phyloP scores from a whole-genome alignment of 2,329 filamentous ascomycete species.

The Pyrenophora tritici-repentis region DNA sequence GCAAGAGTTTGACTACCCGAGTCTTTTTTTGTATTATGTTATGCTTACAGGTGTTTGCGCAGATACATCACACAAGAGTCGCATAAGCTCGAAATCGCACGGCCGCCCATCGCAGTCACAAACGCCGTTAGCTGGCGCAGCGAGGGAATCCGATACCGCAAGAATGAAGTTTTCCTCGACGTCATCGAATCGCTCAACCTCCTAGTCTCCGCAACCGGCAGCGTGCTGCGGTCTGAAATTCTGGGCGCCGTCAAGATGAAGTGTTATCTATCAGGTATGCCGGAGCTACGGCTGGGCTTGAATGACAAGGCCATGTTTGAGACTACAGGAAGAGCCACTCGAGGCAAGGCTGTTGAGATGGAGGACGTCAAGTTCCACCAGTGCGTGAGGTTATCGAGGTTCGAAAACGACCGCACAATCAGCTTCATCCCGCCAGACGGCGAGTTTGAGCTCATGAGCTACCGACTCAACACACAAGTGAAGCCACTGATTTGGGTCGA shows the following conservation, averaged over 20 bases:
- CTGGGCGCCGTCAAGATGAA: conserved; percentile 99
- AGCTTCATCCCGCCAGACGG: conserved; percentile 98
- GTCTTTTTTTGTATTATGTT: fast-evolving
- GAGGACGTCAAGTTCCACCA: conserved; percentile 99
- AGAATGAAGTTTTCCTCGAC: conserved; percentile 99
- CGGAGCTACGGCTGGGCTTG: conserved; percentile 86
- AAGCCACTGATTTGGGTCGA: conserved; percentile 99
- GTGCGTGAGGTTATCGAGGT: conserved; percentile 91
- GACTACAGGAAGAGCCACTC: conserved; percentile 88
- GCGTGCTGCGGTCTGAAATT: conserved; percentile 94
- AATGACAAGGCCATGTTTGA: conserved; percentile 99
- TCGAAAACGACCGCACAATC: conserved; percentile 98
- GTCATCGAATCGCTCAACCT: conserved; percentile 97
- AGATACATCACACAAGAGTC: conserved; percentile 98
- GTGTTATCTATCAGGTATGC: conserved; percentile 98
- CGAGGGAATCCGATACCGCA: conserved; percentile 96
- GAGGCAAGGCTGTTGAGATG: conserved; percentile 98
- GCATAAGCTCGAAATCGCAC: conserved; percentile 94
- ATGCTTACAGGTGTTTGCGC: conserved; percentile 10
- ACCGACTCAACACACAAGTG: conserved; percentile 96
- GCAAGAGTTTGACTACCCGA: conserved; percentile 67
- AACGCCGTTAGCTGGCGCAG: conserved; percentile 98
- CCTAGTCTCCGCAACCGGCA: conserved; percentile 90
- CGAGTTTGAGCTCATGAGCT: conserved; percentile 99
- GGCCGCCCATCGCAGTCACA: conserved; percentile 95